Conservation (phyloP, 257 asterid species). For the Jasminum sambac region DNA sequence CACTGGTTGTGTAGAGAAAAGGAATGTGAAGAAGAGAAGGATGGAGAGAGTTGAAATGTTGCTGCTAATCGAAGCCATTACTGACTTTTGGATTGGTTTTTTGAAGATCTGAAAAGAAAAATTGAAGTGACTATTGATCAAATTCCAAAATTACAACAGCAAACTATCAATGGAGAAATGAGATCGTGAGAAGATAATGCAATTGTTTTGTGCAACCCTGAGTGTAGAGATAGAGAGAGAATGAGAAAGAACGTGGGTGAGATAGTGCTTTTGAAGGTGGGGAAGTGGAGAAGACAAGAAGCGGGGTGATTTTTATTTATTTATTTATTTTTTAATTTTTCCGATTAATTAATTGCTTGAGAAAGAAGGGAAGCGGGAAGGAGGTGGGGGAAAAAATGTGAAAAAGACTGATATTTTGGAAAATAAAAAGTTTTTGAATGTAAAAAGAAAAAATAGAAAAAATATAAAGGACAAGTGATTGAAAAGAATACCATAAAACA, state of each 20-base stretch:
- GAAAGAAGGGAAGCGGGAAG: neutral
- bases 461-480: too few species aligned
- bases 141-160: neutral
- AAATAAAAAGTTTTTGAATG: too few species aligned
- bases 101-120: neutral
- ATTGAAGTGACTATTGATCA: neutral
- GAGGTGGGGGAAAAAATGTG: too few species aligned
- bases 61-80: conserved; percentile 30
- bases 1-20: conserved; percentile 24
- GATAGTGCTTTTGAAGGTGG: neutral
- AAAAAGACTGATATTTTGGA: too few species aligned
- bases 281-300: neutral
- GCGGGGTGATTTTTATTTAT: neutral
- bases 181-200: neutral
- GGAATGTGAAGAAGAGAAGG: conserved; percentile 28
- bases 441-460: too few species aligned
- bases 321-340: too few species aligned
- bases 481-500: too few species aligned
- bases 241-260: conserved; percentile 19
- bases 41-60: conserved; percentile 12
- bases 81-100: neutral
- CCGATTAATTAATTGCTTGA: conserved; percentile 15
- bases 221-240: neutral
- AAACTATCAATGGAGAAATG: neutral
- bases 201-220: too few species aligned